A percentile compares a stretch with the other conserved stretches of the same genome.
Evolutionary conservation across 306 rosid species (phyloP).

Genomic region (Medicago ruthenica): DNA sequence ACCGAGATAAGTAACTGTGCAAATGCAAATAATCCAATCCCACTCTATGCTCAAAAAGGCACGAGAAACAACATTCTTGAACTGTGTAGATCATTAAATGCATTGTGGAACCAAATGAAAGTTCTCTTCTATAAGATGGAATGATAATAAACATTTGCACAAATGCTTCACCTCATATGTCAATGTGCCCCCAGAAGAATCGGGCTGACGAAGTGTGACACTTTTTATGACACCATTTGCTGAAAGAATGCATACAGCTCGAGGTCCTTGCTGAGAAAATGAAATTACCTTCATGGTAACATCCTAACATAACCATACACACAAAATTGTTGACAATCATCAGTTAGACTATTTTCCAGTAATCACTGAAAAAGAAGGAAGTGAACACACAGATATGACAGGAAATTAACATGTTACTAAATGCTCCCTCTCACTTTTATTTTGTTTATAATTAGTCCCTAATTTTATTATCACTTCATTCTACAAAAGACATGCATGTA

Average conservation of each 20-base stretch:
- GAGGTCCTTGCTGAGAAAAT: conserved; percentile 97
- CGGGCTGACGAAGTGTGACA: conserved; percentile 95
- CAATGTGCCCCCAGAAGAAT: conserved; percentile 72
- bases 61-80: background rate
- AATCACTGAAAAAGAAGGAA: conserved; percentile 12
- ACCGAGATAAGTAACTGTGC: background rate
- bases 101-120: conserved; percentile 4
- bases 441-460: no score
- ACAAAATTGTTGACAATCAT: conserved; percentile 18
- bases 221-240: conserved; percentile 95
- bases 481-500: background rate
- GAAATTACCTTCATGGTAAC: conserved; percentile 96
- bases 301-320: conserved; percentile 63
- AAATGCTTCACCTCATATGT: conserved; percentile 71
- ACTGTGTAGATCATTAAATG: background rate
- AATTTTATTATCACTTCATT: no score
- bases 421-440: background rate
- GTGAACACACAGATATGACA: conserved; percentile 9
- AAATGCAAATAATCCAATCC: background rate
- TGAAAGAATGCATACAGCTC: conserved; percentile 87
- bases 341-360: conserved; percentile 29
- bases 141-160: conserved; percentile 7
- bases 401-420: conserved; percentile 19
- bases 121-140: conserved; percentile 21
- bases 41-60: background rate